Percentiles rank a stretch among this genome's conserved stretches.
These are phyloP conservation scores for Xerocomus spinulosus DNA, from an alignment of 768 basidiomycete species.

Conservation along the genomic window DNA sequence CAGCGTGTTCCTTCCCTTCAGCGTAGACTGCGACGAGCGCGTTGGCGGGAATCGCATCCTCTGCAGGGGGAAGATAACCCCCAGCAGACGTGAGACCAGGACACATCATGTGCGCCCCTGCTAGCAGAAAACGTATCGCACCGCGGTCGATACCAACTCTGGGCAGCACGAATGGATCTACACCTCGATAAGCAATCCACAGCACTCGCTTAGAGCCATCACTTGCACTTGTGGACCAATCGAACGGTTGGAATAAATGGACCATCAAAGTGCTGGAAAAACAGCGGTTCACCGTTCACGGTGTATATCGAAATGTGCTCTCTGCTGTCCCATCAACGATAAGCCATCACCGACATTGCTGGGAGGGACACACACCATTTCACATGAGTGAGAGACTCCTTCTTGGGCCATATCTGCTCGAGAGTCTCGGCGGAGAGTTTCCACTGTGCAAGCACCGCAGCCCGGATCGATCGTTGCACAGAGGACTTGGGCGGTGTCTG, in stretches of 20 bases:
- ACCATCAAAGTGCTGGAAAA: conserved; percentile 96
- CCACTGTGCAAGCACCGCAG: conserved; percentile 76
- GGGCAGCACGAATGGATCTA: conserved; percentile 90
- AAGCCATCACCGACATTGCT: conserved; percentile 8
- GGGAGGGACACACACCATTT: conserved; percentile 60
- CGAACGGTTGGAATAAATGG: conserved; percentile 86
- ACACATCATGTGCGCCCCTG: conserved; percentile 95
- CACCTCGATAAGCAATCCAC: neutral
- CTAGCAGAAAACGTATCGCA: conserved; percentile 94
- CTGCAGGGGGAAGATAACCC: conserved; percentile 76
- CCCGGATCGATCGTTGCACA: conserved; percentile 84
- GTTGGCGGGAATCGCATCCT: conserved; percentile 61
- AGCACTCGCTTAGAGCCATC: neutral
- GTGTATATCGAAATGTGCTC: conserved; percentile 95
- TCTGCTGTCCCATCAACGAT: conserved; percentile 54
- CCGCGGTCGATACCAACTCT: conserved; percentile 90
- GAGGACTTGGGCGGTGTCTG: conserved; percentile 93
- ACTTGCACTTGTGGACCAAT: conserved; percentile 86
- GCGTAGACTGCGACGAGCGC: conserved; percentile 85
- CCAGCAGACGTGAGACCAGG: conserved; percentile 93
- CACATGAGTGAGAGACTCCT: conserved; percentile 86
- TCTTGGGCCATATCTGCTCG: conserved; percentile 97
- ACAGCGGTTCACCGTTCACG: conserved; percentile 78
- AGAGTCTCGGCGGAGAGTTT: conserved; percentile 75
- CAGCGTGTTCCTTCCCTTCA: conserved; percentile 93